Base-by-base conservation (phyloP, 306 rosid species). In the Spatholobus suberectus region DNA sequence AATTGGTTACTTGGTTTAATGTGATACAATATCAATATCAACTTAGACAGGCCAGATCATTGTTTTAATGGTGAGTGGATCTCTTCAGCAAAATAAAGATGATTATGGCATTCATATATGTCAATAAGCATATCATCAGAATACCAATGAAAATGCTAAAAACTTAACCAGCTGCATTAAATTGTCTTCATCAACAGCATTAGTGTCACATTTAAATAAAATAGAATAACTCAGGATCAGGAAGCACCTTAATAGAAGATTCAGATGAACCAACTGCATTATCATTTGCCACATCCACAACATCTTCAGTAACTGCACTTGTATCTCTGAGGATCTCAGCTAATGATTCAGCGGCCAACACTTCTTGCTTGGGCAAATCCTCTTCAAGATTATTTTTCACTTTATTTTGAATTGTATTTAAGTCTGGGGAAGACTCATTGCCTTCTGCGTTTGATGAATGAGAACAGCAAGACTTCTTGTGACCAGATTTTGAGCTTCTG, bases 171-270 rank as follows among this genome's bases (percentile, higher is more conserved):
- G 4, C 27, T 27, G 77, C 61, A 72, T 15, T 47, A n/a, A 70
- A 15, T 70, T 63, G 38, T 44, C 57, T 70, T 70, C 26, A 13
- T 26, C 40, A 46, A 26, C 24, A 6, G 26, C 76, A 26, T 17
- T 29, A 8, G 11, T 29, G 13, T 29, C 65, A 51, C 6, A 46
- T 73, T 18, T 49, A n/a, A 54, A 20, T 20, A 72, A 72, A 51
- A 73, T 23, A 73, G 34, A 38, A 34, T 34, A 52, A 20, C 5
- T 49, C 43, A 0, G 44, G 78, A 73, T 54, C 66, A 32, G 47
- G 67, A 73, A 52, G 51, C 51, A 73, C 47, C 65, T 73, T 35
- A 52, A 9, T 18, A 73, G 47, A 73, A 52, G 78, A 35, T 20
- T 52, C 78, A 52, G 78, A 34, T 17, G 15, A 73, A 24, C 65